Evolutionary conservation across 2,329 filamentous ascomycete species (phyloP), one percentile per base, ranked within the genome.

Genomic region (Penicillium sp.): DNA sequence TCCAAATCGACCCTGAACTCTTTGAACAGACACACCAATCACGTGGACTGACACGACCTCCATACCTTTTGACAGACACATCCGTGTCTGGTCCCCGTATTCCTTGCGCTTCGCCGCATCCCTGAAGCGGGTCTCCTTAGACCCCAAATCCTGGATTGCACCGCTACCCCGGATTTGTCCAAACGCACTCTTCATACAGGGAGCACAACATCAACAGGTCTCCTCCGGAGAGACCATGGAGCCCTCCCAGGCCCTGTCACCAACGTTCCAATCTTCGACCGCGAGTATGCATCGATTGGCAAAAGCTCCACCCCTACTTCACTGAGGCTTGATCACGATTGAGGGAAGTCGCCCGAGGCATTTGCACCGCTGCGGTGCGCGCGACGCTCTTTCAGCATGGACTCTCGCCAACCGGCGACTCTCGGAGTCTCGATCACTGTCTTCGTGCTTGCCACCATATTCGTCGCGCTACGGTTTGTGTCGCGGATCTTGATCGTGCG

Each of bases 401-500:
- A 62, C 18, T 58, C 62, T 46, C 66, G 70, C 54, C 64, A 62
- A 46, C 63, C 64, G 33, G 59, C 59, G 29, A 72, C 72, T 3
- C 62, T 73, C 48, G 68, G 65, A 26, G 72, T 74, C 44, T 73
- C 71, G 9, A 65, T 74, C 39, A 58, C 67, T 45, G 57, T 74
- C 44, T 77, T 90, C 52, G 77, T 78, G 24, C 66, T 90, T 45
- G 82, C 87, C 44, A 85, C 85, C 35, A 62, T 86, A 46, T 91
- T 95, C 64, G 87, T 95, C 57, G 75, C 76, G 37, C 78, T 87
- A 33, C 83, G 90, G 46, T 75, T 95, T 56, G 71, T 88, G 37
- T 89, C 86, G 51, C 80, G 90, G 27, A 76, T 80, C 43, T 81
- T 78, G 40, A 84, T 96, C 43, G 84, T 95, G 47, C 81, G 80